phyloP scores from a whole-genome alignment of 2,329 filamentous ascomycete genomes.

The Diaporthe sp. region DNA sequence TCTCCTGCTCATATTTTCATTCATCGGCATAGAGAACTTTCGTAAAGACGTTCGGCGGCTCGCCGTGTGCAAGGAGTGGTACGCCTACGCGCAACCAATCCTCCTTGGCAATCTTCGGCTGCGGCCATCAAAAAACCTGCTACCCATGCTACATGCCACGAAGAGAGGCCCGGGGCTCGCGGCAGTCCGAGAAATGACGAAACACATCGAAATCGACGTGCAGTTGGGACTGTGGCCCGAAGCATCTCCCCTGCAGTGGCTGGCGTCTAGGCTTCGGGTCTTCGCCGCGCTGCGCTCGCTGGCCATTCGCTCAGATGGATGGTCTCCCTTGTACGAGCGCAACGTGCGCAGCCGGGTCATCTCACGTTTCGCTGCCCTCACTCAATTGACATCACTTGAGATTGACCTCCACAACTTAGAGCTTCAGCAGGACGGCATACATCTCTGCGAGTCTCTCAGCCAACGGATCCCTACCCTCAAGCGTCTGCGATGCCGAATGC shows the following conservation, averaged over 20 bases:
- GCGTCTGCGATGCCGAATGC: conserved; percentile 2
- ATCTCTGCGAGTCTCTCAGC: neutral
- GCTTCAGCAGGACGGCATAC: neutral
- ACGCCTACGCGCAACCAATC: neutral
- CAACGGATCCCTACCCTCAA: neutral
- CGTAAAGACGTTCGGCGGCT: neutral
- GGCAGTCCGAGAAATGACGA: neutral
- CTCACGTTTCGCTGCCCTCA: neutral
- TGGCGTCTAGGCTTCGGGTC: neutral
- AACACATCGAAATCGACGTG: neutral
- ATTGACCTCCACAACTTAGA: neutral
- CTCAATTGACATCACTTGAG: neutral
- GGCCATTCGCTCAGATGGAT: neutral
- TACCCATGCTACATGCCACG: neutral
- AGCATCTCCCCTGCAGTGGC: rapidly evolving
- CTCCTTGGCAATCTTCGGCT: neutral
- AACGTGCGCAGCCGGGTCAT: neutral
- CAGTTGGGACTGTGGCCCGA: too few relatives aligned
- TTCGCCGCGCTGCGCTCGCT: neutral
- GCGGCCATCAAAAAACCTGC: rapidly evolving
- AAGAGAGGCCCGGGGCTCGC: neutral
- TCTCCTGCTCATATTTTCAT: neutral
- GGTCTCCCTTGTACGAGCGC: too few relatives aligned
- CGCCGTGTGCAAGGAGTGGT: neutral
- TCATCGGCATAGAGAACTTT: neutral